Base-by-base conservation (phyloP, 345 rosid species). In the Rhodomyrtus tomentosa region DNA sequence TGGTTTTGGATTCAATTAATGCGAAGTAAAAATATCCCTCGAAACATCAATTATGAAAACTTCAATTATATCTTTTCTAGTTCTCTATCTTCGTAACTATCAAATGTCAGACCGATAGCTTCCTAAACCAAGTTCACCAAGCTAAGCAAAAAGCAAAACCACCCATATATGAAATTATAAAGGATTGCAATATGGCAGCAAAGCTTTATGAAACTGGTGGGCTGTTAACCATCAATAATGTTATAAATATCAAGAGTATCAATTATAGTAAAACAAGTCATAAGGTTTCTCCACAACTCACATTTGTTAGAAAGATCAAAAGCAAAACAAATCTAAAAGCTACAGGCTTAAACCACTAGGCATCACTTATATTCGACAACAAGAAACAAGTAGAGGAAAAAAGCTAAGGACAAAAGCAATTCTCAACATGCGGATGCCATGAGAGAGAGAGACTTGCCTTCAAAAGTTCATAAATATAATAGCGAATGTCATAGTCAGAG, bases 391-490 rank as follows among this genome's bases (percentile, higher is more conserved):
- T 52, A 55, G 8, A 3, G 54, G 32, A 22, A 82, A 81, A 38
- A 82, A 51, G 48, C 25, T 48, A 22, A 50, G 42, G 79, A 36
- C 79, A 36, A 68, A 36, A 36, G 54, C 51, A 55, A 83, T 20
- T 62, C 7, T 58, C 25, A 55, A 55, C 25, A 29, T n/a, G 25
- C 32, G 40, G 74, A 5, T 0, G 14, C 50, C 50, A 3, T 1
- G 80, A 76, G 85, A 85, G 84, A 10, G 13, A 81, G 42, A 82
- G 42, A 83, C 93, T 85, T 86, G 89, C 98, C 95, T 95, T 96
- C 45, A 96, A 83, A 91, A 96, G 98, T 90, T 95, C 98, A 68
- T 89, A 95, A 53, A 94, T 95, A 50, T 96, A 96, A 87, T 94
- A 96, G 51, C 99, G 91, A 86, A 95, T 93, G 87, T 95, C 99